Evolutionary conservation across 2,329 filamentous ascomycete genomes (phyloP).

Genomic region (Fusarium buxicola): DNA sequence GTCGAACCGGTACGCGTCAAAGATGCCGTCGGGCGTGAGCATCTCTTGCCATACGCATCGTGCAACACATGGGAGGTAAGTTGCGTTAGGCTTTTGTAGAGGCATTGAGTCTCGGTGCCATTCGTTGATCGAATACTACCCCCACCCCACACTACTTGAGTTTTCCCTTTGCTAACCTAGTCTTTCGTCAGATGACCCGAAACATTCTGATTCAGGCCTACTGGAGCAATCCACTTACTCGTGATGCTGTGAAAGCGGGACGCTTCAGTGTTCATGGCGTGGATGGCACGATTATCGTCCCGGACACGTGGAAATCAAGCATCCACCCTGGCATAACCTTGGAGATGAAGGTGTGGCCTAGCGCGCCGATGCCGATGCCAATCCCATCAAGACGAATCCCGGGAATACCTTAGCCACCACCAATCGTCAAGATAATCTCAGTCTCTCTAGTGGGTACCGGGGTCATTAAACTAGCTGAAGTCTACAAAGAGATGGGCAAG

Average conservation of each 20-base stretch:
- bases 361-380: background rate
- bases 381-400: too few species aligned
- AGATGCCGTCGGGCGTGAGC: background rate
- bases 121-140: background rate
- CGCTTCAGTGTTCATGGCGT: background rate
- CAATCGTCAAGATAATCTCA: background rate
- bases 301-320: background rate
- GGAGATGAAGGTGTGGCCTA: background rate
- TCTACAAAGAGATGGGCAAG: background rate
- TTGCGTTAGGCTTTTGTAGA: background rate
- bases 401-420: too few species aligned
- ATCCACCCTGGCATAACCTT: background rate
- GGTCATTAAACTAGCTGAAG: background rate
- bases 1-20: background rate
- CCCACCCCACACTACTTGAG: background rate
- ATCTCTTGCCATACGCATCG: background rate
- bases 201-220: background rate
- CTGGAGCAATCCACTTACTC: background rate
- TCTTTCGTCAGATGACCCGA: background rate
- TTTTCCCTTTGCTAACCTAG: background rate
- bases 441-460: background rate
- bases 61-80: background rate
- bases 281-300: background rate
- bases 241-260: background rate
- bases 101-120: background rate